A percentile compares a stretch with the other conserved stretches of the same genome.
These are phyloP conservation scores for Lactarius pseudohatsudake DNA, from an alignment of 768 basidiomycete genomes.

Conservation along the genomic window DNA sequence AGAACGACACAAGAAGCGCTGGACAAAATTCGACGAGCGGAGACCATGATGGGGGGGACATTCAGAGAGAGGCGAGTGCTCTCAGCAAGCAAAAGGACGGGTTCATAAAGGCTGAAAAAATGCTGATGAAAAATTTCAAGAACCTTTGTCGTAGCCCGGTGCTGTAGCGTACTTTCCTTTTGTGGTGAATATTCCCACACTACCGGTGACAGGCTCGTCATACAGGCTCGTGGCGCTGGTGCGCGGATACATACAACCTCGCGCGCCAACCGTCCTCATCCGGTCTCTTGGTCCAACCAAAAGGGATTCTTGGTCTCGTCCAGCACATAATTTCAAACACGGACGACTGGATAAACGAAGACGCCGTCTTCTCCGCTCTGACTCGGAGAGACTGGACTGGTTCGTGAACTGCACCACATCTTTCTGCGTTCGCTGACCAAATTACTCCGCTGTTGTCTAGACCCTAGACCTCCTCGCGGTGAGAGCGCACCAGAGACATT, in stretches of 20 bases:
- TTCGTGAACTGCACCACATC: slow-evolving; percentile 10
- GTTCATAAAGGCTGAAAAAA: slow-evolving; percentile 29
- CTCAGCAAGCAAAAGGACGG: slow-evolving; percentile 2
- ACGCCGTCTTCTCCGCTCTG: neutral
- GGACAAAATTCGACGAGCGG: slow-evolving; percentile 5
- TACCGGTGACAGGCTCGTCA: neutral
- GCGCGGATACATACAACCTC: neutral
- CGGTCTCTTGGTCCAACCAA: neutral
- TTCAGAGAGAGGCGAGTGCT: slow-evolving; percentile 13
- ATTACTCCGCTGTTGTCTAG: neutral
- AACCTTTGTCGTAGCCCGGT: slow-evolving; percentile 21
- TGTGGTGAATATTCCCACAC: slow-evolving; percentile 22
- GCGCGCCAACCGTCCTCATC: too few species aligned
- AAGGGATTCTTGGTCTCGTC: neutral
- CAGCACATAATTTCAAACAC: neutral
- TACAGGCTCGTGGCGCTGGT: too few species aligned
- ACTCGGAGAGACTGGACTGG: slow-evolving; percentile 18
- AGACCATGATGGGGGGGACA: slow-evolving; percentile 11
- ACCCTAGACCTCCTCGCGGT: neutral
- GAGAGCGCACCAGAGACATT: neutral
- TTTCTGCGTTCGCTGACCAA: neutral
- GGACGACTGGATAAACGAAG: neutral
- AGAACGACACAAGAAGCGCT: neutral
- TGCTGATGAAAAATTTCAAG: slow-evolving; percentile 31
- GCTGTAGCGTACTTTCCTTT: slow-evolving; percentile 20